Percentiles rank a stretch among this genome's conserved stretches.
Conservation (phyloP, 495 filamentous ascomycete species). For the Daldinia concentrica region DNA sequence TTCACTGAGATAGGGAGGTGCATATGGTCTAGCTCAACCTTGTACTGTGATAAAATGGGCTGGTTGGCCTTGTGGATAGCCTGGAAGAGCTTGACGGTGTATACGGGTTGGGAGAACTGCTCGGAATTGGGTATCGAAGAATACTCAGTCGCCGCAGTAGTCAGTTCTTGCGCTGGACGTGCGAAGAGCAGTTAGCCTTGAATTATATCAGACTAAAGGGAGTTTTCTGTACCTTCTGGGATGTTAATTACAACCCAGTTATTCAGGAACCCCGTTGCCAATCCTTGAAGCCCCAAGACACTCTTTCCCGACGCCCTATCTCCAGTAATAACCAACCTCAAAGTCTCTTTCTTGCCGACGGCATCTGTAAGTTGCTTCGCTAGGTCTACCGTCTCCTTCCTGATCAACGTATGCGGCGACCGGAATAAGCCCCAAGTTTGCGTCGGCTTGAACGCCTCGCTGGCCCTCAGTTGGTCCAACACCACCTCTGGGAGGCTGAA, state of each 20-base stretch:
- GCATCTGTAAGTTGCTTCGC: conserved; percentile 65
- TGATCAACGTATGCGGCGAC: conserved; percentile 76
- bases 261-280: conserved; percentile 82
- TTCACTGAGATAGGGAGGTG: conserved; percentile 66
- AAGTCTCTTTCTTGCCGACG: conserved; percentile 63
- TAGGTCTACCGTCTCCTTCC: conserved; percentile 77
- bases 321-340: conserved; percentile 77
- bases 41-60: conserved; percentile 65
- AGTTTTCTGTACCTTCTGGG: conserved; percentile 76
- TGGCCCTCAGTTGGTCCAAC: conserved; percentile 79
- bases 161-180: conserved; percentile 77
- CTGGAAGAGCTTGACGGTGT: conserved; percentile 74
- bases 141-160: conserved; percentile 81
- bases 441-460: conserved; percentile 88
- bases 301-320: conserved; percentile 82
- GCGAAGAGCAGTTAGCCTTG: conserved; percentile 24
- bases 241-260: conserved; percentile 89
- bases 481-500: conserved; percentile 72
- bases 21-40: conserved; percentile 67
- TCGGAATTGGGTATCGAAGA: conserved; percentile 66
- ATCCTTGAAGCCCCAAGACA: conserved; percentile 82
- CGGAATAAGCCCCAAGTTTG: conserved; percentile 91
- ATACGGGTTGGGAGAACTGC: conserved; percentile 80
- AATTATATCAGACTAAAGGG: not conserved
- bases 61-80: conserved; percentile 78